phyloP scores from a whole-genome alignment of 139 green algal species.

The Chlamydomonas applanata region DNA sequence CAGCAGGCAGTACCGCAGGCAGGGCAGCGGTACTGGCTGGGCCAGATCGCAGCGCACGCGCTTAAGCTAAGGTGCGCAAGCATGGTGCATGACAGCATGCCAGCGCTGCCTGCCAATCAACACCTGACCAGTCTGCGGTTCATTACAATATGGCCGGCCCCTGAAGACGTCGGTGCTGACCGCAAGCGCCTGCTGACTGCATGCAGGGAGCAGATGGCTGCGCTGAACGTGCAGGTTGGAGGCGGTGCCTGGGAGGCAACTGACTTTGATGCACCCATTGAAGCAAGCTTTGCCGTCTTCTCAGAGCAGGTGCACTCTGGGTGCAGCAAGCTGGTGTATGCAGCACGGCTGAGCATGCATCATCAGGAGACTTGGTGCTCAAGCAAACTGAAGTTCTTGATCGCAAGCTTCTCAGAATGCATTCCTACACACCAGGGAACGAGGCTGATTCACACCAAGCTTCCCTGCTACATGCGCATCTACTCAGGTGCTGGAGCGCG shows the following conservation, averaged over 20 bases:
- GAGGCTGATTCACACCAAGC: too few species aligned
- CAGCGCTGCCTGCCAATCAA: too few species aligned
- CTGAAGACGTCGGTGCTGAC: background rate
- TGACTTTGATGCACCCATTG: background rate
- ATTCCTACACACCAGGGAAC: too few species aligned
- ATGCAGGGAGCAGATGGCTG: conserved; percentile 10
- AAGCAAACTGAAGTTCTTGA: too few species aligned
- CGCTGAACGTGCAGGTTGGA: too few species aligned
- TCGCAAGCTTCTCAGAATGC: too few species aligned
- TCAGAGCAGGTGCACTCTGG: background rate
- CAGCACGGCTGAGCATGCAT: background rate
- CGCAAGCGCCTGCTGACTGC: background rate
- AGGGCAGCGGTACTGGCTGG: conserved; percentile 25
- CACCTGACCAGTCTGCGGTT: too few species aligned
- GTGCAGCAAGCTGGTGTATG: background rate
- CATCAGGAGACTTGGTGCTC: too few species aligned
- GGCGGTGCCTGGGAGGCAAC: background rate
- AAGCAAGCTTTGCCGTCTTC: conserved; percentile 5
- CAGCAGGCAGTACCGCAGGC: background rate
- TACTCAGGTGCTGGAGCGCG: conserved; percentile 44
- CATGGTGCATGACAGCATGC: background rate
- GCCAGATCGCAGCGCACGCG: conserved; percentile 30
- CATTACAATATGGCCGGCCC: too few species aligned
- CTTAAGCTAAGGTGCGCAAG: conserved; percentile 13
- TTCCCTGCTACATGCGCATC: background rate